Evolutionary conservation across 192 early-diverging fungal species (phyloP), one percentile per base, ranked within the genome.

Genomic region (Mortierella alpina): DNA sequence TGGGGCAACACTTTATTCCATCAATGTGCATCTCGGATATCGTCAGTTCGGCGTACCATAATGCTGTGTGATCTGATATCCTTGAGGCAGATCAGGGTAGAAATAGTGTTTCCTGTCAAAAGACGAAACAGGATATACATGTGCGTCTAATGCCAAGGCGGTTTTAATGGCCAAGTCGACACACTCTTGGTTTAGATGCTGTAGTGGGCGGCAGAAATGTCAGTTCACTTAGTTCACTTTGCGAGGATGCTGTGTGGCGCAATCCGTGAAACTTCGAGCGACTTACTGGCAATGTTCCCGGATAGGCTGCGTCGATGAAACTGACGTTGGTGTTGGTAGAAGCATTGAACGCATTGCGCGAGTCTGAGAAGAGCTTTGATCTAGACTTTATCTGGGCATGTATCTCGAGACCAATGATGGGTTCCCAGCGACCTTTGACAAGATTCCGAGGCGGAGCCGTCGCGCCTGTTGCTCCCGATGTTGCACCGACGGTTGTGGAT

Each of bases 51-150:
- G 6, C 57, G 70, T 72, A 87, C 89, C 87, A 61, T 85, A 87
- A 57, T 95, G 90, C 71, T 98, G 97, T 20, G 97, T 98, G 70
- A 98, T 96, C 84, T 98, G 97, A 81, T 96, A 98, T 17, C 97
- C 96, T 57, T 89, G 90, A 14, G 97, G 96, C 68, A 96, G 85
- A 84, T 98, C 97, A 5, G 92, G 89, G 77, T 98, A 98, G 84
- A 96, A 96, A 71, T 98, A 98, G 75, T 98, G 97, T 75, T 98
- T 97, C 54, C 97, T 90, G 63, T 97, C 97, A 75, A 98, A 98
- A 2, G 89, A 85, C 13, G 92, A 95, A 23, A 61, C 39, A 7
- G 39, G 68, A 58, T 94, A 89, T 39, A 97, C 86, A 44, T 88
- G 84, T 4, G 90, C 85, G 12, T 87, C 79, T 40, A 98, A 71